These are phyloP conservation scores for Trichocladium uniseriatum DNA, from an alignment of 495 filamentous ascomycete genomes.

Conservation along the genomic window DNA sequence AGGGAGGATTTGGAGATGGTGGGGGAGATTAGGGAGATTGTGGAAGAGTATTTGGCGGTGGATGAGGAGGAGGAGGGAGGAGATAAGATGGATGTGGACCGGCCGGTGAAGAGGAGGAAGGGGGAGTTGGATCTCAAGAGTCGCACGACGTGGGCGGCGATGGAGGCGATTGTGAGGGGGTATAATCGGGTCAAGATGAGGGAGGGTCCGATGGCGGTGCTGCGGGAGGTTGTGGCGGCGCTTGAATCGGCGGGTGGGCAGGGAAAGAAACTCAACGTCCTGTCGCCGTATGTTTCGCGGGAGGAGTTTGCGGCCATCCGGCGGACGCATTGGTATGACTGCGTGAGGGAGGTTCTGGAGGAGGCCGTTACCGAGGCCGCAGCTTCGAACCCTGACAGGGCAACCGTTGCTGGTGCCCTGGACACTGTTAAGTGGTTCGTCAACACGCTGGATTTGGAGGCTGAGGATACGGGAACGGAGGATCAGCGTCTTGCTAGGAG, in stretches of 20 bases:
- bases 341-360: conserved; percentile 23
- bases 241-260: conserved; percentile 15
- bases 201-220: conserved; percentile 21
- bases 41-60: conserved; percentile 49
- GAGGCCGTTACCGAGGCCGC: conserved; percentile 11
- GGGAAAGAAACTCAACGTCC: not conserved
- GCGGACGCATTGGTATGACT: conserved; percentile 29
- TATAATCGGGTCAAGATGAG: conserved; percentile 34
- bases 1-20: conserved; percentile 59
- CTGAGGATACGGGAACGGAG: conserved; percentile 29
- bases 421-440: conserved; percentile 29
- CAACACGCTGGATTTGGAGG: conserved; percentile 28
- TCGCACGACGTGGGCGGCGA: conserved; percentile 29
- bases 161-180: conserved; percentile 33
- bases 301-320: conserved; percentile 20
- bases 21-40: conserved; percentile 54
- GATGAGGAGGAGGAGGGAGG: conserved; percentile 33
- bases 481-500: conserved; percentile 31
- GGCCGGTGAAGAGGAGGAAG: conserved; percentile 12
- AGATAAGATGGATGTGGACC: conserved; percentile 56
- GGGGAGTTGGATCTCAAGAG: conserved; percentile 25
- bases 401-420: not conserved
- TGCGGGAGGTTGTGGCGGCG: conserved; percentile 23
- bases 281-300: conserved; percentile 21
- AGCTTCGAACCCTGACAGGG: conserved; percentile 16